Evolutionary conservation across 1,139 yeast species (phyloP).

Genomic region (Saccharomyces hybrid): DNA sequence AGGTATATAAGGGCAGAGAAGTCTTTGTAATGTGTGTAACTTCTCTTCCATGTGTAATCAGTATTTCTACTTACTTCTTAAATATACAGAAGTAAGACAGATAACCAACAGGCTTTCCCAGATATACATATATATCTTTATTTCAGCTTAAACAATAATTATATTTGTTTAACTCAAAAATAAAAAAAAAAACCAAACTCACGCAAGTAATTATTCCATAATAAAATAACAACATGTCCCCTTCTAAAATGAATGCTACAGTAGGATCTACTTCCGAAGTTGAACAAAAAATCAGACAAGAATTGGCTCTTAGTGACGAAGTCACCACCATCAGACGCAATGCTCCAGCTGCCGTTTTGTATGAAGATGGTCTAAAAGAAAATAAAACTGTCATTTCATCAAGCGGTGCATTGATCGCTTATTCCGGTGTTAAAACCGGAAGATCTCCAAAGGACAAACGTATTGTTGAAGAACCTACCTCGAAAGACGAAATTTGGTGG

Average conservation of each 20-base stretch:
- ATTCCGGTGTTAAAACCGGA: constrained; percentile 93
- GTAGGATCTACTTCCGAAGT: constrained; percentile 12
- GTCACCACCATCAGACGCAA: constrained; percentile 52
- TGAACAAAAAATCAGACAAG: constrained; percentile 29
- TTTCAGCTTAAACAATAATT: background rate
- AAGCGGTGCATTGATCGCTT: constrained; percentile 93
- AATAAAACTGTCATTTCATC: constrained; percentile 88
- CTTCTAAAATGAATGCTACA: constrained; percentile 16
- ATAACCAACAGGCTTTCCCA: background rate
- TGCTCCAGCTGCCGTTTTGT: constrained; percentile 86
- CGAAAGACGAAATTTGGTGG: constrained; percentile 91
- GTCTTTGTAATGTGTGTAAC: background rate
- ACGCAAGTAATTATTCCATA: background rate
- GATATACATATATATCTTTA: background rate
- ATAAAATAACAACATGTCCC: constrained; percentile 16
- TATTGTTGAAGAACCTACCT: constrained; percentile 89
- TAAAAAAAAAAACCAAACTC: background rate
- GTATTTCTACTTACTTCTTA: background rate
- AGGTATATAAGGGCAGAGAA: background rate
- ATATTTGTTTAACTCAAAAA: background rate
- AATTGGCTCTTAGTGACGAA: constrained; percentile 32
- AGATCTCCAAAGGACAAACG: constrained; percentile 98
- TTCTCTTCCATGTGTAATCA: background rate
- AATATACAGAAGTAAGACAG: background rate
- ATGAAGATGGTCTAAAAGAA: constrained; percentile 89